Percentiles rank a stretch among this genome's conserved stretches.
phyloP scores from a whole-genome alignment of 805 yeast genomes.

The Candida ortonii region DNA sequence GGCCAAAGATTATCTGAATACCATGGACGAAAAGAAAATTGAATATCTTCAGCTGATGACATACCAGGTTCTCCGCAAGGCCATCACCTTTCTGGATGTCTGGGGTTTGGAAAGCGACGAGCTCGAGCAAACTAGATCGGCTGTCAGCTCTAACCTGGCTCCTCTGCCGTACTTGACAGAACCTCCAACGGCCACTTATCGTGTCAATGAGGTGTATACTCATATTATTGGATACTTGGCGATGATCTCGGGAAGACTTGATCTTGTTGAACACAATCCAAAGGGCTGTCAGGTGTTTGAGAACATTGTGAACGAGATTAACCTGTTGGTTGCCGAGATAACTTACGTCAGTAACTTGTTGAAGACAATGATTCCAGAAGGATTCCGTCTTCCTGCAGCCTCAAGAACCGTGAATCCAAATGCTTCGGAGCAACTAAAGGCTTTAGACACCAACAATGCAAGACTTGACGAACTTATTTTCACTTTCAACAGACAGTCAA shows the following conservation, averaged over 20 bases:
- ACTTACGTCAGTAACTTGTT: conserved; percentile 26
- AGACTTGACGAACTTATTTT: conserved; percentile 55
- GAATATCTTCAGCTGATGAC: conserved; percentile 61
- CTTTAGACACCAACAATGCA: conserved; percentile 45
- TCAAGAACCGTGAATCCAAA: conserved; percentile 20
- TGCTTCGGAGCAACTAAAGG: conserved; percentile 43
- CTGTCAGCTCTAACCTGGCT: conserved; percentile 8
- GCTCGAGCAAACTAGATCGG: conserved; percentile 25
- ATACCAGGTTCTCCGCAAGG: conserved; percentile 63
- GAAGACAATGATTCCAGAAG: conserved; percentile 22
- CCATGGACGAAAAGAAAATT: conserved; percentile 54
- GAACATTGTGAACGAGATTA: conserved; percentile 64
- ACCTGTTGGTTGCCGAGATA: conserved; percentile 60
- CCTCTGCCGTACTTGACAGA: conserved; percentile 42
- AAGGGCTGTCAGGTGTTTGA: conserved; percentile 68
- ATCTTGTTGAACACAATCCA: conserved; percentile 70
- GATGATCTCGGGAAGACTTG: conserved; percentile 70
- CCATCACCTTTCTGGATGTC: conserved; percentile 60
- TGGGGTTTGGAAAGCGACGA: conserved; percentile 67
- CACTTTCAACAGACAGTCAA: conserved; percentile 62
- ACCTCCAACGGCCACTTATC: conserved; percentile 61
- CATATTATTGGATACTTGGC: conserved; percentile 60
- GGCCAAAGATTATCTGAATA: conserved; percentile 71
- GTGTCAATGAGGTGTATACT: conserved; percentile 64
- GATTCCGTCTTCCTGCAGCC: conserved; percentile 29